phyloP scores from a whole-genome alignment of 116 monocot genomes.

The Zostera marina region DNA sequence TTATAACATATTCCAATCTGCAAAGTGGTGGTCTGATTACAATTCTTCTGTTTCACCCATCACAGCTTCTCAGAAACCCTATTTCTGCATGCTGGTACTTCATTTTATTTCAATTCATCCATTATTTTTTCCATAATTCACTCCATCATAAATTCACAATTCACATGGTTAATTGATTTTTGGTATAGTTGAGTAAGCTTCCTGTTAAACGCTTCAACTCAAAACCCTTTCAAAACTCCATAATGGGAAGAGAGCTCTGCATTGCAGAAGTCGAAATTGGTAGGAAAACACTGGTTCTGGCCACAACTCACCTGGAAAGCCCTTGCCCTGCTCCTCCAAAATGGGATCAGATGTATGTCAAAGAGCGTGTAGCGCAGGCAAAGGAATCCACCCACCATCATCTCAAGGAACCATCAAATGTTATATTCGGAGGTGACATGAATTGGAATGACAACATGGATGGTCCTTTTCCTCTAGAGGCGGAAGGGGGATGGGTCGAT shows the following conservation, averaged over 20 bases:
- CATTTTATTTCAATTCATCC: not conserved
- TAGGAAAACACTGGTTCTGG: constrained; percentile 30
- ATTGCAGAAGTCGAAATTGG: constrained; percentile 25
- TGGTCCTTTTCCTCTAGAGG: constrained; percentile 34
- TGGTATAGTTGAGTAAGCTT: not conserved
- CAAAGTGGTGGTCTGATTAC: constrained; percentile 60
- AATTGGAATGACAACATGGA: constrained; percentile 71
- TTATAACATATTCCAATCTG: constrained; percentile 18
- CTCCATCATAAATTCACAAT: not conserved
- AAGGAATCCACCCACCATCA: constrained; percentile 24
- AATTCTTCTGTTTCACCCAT: constrained; percentile 35
- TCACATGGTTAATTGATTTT: no score
- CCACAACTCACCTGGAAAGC: constrained; percentile 81
- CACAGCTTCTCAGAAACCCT: constrained; percentile 19
- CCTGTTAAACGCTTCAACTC: not conserved
- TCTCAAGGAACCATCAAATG: constrained; percentile 22
- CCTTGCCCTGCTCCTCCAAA: constrained; percentile 56
- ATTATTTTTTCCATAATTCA: no score
- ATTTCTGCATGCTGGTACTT: constrained; percentile 85
- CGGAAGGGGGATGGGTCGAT: constrained; percentile 43
- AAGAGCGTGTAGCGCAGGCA: constrained; percentile 46
- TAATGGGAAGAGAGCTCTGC: constrained; percentile 58
- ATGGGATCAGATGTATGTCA: constrained; percentile 62
- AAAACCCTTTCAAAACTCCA: constrained; percentile 15
- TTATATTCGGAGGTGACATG: constrained; percentile 55